Evolutionary conservation across 306 rosid genomes (phyloP).

Genomic region (Echinosophora koreensis): DNA sequence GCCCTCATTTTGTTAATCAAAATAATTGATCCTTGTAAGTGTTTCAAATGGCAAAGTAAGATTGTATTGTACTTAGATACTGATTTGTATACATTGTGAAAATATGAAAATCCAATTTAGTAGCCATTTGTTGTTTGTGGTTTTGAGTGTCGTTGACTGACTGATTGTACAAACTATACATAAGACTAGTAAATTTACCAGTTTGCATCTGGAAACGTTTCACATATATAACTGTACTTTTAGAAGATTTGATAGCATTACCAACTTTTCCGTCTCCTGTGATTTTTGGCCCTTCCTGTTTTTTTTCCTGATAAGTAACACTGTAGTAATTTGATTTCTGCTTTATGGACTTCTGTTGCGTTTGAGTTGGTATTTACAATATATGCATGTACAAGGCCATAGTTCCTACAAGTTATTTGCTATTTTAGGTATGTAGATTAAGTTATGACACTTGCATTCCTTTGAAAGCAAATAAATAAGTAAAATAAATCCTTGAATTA

Average conservation of each 20-base stretch:
- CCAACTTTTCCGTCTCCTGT: conserved; percentile 20
- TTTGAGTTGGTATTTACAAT: conserved; percentile 14
- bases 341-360: neutral
- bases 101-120: neutral
- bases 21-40: conserved; percentile 54
- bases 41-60: conserved; percentile 46
- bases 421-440: too few species aligned
- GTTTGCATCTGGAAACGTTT: conserved; percentile 28
- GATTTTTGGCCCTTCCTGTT: conserved; percentile 25
- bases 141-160: neutral
- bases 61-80: conserved; percentile 35
- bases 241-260: conserved; percentile 32
- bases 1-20: conserved; percentile 32
- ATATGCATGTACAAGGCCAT: conserved; percentile 19
- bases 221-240: conserved; percentile 34
- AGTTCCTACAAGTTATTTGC: neutral
- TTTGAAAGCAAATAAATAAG: too few species aligned
- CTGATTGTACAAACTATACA: conserved; percentile 24
- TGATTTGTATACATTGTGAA: conserved; percentile 24
- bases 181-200: conserved; percentile 21
- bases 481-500: too few species aligned
- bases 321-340: neutral
- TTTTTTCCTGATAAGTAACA: neutral
- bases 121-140: conserved; percentile 22
- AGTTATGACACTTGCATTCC: too few species aligned